Evolutionary conservation across 169 alveolate species (phyloP).

Genomic region (Cyclospora cayetanensis): DNA sequence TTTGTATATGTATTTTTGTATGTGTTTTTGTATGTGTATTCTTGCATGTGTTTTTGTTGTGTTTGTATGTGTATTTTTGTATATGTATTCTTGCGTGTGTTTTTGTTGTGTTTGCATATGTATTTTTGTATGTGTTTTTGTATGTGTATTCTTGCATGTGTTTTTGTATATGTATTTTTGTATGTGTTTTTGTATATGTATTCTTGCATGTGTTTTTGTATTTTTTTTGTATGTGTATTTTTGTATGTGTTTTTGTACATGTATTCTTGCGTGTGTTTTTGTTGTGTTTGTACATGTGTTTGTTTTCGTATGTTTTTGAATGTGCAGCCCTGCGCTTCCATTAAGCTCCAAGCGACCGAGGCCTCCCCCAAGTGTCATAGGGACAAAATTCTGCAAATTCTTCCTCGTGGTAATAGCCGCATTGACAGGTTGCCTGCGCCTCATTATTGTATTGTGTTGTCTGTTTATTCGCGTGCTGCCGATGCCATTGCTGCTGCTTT

Average conservation of each 20-base stretch:
- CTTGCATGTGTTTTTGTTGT: too few relatives aligned
- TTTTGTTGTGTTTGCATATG: background rate
- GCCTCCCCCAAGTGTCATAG: conserved; percentile 2
- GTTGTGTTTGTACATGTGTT: background rate
- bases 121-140: too few relatives aligned
- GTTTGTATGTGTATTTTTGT: background rate
- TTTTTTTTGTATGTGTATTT: background rate
- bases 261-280: too few relatives aligned
- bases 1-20: background rate
- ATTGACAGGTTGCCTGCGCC: background rate
- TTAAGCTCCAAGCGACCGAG: background rate
- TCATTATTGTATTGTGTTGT: background rate
- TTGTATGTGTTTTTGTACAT: too few relatives aligned
- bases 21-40: too few relatives aligned
- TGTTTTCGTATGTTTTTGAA: background rate
- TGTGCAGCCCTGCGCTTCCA: background rate
- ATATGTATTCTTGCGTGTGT: background rate
- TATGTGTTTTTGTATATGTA: background rate
- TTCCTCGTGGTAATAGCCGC: background rate
- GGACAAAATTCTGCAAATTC: conserved; percentile 7
- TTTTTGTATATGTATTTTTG: background rate
- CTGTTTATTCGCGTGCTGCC: background rate
- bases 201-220: background rate
- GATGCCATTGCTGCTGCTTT: background rate
- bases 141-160: background rate